These are phyloP conservation scores for Thozetella sp. DNA, from an alignment of 495 filamentous ascomycete genomes.

Conservation along the genomic window DNA sequence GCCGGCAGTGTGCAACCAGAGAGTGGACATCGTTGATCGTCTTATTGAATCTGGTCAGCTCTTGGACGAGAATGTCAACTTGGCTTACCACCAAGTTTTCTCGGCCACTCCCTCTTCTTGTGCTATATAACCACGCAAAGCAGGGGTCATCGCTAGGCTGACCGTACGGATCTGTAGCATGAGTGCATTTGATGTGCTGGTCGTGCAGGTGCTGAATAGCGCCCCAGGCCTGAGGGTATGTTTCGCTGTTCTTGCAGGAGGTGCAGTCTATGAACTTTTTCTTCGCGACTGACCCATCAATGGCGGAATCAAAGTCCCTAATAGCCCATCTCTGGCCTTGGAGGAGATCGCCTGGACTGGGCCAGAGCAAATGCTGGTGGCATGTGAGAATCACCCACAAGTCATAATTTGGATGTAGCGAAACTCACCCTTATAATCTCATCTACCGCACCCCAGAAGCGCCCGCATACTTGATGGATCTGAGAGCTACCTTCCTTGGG, in stretches of 20 bases:
- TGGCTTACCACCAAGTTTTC: too few relatives aligned
- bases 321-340: not conserved
- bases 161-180: not conserved
- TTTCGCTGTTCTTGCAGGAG: not conserved
- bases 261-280: not conserved
- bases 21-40: not conserved
- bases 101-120: too few relatives aligned
- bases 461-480: not conserved
- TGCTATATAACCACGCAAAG: slow-evolving; percentile 13
- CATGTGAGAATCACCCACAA: not conserved
- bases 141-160: slow-evolving; percentile 6
- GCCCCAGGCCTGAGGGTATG: not conserved
- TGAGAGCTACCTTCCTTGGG: not conserved
- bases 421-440: slow-evolving; percentile 2
- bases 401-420: not conserved
- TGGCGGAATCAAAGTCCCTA: not conserved
- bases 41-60: not conserved
- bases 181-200: slow-evolving; percentile 4
- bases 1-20: not conserved
- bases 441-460: slow-evolving; percentile 4
- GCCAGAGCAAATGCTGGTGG: not conserved
- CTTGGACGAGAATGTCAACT: not conserved
- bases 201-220: not conserved
- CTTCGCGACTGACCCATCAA: not conserved
- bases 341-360: not conserved